Evolutionary conservation across 805 yeast species (phyloP).

Genomic region (Wickerhamiella occidentalis): DNA sequence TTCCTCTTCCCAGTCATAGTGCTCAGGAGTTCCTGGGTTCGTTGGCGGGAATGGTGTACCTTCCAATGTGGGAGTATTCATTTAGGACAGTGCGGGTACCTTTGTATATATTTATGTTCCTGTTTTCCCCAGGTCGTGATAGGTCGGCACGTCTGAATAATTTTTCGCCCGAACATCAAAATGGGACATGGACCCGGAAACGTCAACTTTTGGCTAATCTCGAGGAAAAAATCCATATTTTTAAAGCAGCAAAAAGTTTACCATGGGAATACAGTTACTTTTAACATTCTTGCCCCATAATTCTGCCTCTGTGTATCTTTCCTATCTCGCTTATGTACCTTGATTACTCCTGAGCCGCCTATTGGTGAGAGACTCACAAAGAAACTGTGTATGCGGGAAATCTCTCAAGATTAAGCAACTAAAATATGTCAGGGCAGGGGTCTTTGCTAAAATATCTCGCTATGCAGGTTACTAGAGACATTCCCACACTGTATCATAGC

Average conservation of each 20-base stretch:
- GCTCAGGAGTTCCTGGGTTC: constrained; percentile 22
- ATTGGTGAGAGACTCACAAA: background rate
- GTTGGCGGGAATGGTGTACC: constrained; percentile 10
- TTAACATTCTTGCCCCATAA: too few species aligned
- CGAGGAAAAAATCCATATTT: too few species aligned
- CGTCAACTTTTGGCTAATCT: background rate
- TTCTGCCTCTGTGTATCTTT: background rate
- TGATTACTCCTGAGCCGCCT: background rate
- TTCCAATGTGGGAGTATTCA: background rate
- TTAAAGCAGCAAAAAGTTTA: background rate
- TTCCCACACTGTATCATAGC: background rate
- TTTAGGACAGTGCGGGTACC: background rate
- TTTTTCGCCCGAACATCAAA: constrained; percentile 1
- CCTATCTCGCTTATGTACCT: background rate
- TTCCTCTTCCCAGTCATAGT: constrained; percentile 21
- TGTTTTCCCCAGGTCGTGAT: background rate
- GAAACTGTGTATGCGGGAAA: too few species aligned
- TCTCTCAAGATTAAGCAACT: too few species aligned
- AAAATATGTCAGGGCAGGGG: background rate
- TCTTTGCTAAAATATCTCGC: background rate
- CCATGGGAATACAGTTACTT: too few species aligned
- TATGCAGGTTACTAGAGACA: background rate
- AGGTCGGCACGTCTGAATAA: constrained; percentile 8
- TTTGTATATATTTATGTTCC: constrained; percentile 5
- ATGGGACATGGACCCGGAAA: background rate